Percentiles rank a stretch among this genome's conserved stretches.
phyloP scores from a whole-genome alignment of 2,329 filamentous ascomycete genomes.

The Arachnomyces sp. region DNA sequence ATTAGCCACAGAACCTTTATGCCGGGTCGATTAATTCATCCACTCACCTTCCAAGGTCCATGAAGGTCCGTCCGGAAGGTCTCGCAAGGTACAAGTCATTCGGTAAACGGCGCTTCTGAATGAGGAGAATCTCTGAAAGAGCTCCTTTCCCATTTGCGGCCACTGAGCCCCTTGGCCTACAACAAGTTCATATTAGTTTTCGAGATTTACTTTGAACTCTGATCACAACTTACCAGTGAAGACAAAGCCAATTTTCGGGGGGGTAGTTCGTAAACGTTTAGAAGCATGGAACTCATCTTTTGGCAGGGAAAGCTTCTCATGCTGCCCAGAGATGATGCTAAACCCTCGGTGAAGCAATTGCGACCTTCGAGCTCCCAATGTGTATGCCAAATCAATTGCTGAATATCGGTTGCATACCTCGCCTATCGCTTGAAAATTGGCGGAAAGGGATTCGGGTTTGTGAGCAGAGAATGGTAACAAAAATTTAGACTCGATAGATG shows the following conservation, averaged over 20 bases:
- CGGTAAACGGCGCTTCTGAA: background rate
- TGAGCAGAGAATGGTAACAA: too few relatives aligned
- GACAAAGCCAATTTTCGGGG: conserved; percentile 6
- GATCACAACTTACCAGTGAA: conserved; percentile 13
- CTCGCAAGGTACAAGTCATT: conserved; percentile 23
- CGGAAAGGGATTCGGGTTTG: too few relatives aligned
- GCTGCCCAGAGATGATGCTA: conserved; percentile 1
- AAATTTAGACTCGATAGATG: too few relatives aligned
- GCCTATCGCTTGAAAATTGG: too few relatives aligned
- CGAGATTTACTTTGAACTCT: too few relatives aligned
- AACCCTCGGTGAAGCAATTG: conserved; percentile 3
- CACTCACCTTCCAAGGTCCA: conserved; percentile 24
- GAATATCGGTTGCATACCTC: too few relatives aligned
- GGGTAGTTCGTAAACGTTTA: too few relatives aligned
- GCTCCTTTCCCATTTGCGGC: conserved; percentile 12
- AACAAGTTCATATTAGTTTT: too few relatives aligned
- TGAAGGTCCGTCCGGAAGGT: conserved; percentile 35
- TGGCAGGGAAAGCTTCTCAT: too few relatives aligned
- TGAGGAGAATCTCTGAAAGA: conserved; percentile 5
- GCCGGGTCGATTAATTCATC: conserved; percentile 9
- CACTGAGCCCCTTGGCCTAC: conserved; percentile 16
- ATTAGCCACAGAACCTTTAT: background rate
- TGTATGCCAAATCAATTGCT: conserved; percentile 8
- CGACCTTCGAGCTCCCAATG: conserved; percentile 7
- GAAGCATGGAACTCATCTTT: too few relatives aligned